Evolutionary conservation across 2,329 filamentous ascomycete genomes (phyloP).

Genomic region (Ascochyta pisi): DNA sequence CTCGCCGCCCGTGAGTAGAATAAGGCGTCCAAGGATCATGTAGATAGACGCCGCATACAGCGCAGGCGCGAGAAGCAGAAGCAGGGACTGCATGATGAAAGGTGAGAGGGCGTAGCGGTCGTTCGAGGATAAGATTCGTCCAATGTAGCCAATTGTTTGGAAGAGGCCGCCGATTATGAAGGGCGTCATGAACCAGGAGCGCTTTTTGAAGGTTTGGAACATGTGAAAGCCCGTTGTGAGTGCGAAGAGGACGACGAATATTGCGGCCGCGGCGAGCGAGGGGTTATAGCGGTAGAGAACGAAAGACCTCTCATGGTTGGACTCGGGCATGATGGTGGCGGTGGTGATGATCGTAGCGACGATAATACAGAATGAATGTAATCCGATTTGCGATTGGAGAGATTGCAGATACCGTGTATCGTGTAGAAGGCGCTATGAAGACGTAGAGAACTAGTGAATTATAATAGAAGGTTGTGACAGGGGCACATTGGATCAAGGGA

Average conservation of each 20-base stretch:
- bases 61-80: constrained; percentile 55
- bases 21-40: constrained; percentile 57
- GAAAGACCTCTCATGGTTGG: constrained; percentile 38
- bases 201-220: constrained; percentile 51
- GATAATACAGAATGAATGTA: neutral
- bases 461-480: neutral
- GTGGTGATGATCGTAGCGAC: constrained; percentile 7
- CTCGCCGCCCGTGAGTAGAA: constrained; percentile 49
- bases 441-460: neutral
- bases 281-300: constrained; percentile 51
- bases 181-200: constrained; percentile 61
- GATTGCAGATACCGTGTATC: too few species aligned
- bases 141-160: constrained; percentile 60
- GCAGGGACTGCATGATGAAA: constrained; percentile 53
- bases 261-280: constrained; percentile 53
- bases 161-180: constrained; percentile 61
- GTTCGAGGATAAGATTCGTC: constrained; percentile 50
- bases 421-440: neutral
- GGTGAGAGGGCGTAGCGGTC: constrained; percentile 42
- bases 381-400: too few species aligned
- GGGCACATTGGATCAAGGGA: neutral
- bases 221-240: constrained; percentile 51
- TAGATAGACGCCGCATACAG: constrained; percentile 59
- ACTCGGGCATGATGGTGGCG: constrained; percentile 49
- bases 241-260: constrained; percentile 57